These are phyloP conservation scores for Suhomyces kilbournensis DNA, from an alignment of 805 yeast species.

Conservation along the genomic window DNA sequence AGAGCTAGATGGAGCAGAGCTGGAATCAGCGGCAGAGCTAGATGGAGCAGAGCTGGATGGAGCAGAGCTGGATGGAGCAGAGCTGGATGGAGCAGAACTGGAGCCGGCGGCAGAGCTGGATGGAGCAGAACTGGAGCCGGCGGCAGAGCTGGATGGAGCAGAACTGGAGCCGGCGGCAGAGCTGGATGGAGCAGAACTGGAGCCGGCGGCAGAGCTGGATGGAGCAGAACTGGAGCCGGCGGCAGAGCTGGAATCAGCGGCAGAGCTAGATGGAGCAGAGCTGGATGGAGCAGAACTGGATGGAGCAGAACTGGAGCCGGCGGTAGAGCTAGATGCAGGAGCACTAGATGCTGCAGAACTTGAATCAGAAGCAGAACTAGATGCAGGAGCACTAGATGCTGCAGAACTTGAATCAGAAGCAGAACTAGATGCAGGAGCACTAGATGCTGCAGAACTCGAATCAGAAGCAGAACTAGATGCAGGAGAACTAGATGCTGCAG, in stretches of 20 bases:
- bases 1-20: neutral
- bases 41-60: neutral
- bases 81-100: neutral
- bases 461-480: neutral
- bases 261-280: neutral
- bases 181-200: neutral
- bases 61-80: neutral
- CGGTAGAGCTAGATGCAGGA: neutral
- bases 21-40: neutral
- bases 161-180: neutral
- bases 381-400: neutral
- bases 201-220: neutral
- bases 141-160: neutral
- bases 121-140: neutral
- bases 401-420: neutral
- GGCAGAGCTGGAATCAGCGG: neutral
- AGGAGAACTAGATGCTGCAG: neutral
- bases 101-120: neutral
- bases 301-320: neutral
- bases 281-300: neutral
- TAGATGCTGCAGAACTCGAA: neutral
- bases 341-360: neutral
- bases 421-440: neutral
- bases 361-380: neutral
- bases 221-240: constrained; percentile 1